Conservation (phyloP, 371 early-diverging fungal species). For the Rhizopus stolonifer region DNA sequence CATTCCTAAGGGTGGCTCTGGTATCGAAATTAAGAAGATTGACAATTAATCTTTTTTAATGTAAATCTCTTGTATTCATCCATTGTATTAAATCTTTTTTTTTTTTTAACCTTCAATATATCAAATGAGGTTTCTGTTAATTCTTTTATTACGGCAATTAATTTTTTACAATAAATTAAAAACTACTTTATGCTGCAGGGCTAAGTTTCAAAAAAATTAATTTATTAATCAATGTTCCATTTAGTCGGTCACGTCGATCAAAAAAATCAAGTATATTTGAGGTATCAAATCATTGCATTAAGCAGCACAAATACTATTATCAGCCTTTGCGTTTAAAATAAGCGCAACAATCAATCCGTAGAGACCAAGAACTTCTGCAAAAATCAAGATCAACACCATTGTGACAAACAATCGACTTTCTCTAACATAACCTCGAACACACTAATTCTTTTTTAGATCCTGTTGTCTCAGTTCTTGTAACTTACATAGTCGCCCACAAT, state of each 20-base stretch:
- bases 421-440: conserved; percentile 82
- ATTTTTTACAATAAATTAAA: no score
- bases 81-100: no score
- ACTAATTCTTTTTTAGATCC: conserved; percentile 12
- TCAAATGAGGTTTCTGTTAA: no score
- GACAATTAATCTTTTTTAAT: background rate
- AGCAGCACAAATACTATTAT: conserved; percentile 32
- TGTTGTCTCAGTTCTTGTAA: background rate
- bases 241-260: no score
- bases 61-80: no score
- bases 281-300: conserved; percentile 8
- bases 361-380: conserved; percentile 91
- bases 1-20: conserved; percentile 31
- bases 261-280: no score
- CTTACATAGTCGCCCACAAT: conserved; percentile 83
- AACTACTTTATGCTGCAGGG: no score
- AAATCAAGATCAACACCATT: conserved; percentile 88
- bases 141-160: no score
- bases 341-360: conserved; percentile 88
- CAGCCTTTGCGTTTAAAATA: conserved; percentile 79
- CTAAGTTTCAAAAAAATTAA: no score
- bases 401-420: conserved; percentile 81
- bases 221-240: no score
- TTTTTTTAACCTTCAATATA: no score
- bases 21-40: conserved; percentile 34